phyloP scores from a whole-genome alignment of 768 basidiomycete genomes.

The Rhizopogon vinicolor region DNA sequence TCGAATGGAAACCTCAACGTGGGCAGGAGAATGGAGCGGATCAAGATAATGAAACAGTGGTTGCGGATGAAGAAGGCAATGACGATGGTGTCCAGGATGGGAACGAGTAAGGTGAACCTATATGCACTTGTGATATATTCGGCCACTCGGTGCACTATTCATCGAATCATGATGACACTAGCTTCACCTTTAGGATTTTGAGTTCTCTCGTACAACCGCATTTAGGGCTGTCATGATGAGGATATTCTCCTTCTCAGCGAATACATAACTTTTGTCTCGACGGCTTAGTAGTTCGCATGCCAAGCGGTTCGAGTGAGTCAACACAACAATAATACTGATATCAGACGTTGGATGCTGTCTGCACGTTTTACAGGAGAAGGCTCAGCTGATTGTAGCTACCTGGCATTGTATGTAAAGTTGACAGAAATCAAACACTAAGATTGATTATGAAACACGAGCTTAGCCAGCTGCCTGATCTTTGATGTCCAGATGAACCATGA shows the following conservation, averaged over 20 bases:
- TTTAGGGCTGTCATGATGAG: no score
- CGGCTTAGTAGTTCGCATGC: no score
- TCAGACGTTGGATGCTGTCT: no score
- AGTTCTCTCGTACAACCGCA: slow-evolving; percentile 1
- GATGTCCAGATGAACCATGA: slow-evolving; percentile 12
- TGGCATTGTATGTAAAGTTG: not conserved
- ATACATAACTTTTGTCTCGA: no score
- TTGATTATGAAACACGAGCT: not conserved
- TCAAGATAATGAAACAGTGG: not conserved
- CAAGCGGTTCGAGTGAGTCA: no score
- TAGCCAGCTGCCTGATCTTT: not conserved
- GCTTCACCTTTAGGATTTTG: slow-evolving; percentile 9
- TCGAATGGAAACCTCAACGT: not conserved
- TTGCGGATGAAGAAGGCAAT: not conserved
- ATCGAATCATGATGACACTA: not conserved
- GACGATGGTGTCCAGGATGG: slow-evolving; percentile 5
- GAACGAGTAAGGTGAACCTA: slow-evolving; percentile 7
- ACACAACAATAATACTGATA: no score
- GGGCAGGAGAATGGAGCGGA: not conserved
- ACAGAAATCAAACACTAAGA: not conserved
- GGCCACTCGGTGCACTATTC: not conserved
- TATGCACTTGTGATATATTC: not conserved
- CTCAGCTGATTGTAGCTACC: not conserved
- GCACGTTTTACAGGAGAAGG: no score
- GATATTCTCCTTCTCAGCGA: no score